Base-by-base conservation (phyloP, 2,329 filamentous ascomycete genomes). In the Nothophaeocryptopus gaeumannii region DNA sequence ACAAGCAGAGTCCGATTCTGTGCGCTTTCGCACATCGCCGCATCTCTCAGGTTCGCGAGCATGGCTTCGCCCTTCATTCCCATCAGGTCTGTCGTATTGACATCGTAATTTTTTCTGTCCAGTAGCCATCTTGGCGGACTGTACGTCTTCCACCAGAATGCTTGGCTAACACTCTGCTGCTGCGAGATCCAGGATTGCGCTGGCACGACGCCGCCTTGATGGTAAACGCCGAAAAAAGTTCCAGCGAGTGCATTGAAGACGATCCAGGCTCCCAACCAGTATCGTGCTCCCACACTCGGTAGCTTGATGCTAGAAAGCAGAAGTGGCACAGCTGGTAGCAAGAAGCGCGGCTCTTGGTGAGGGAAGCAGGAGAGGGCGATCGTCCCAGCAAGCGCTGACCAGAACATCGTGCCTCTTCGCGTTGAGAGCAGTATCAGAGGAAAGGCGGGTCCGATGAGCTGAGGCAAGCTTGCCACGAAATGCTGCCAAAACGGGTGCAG, bases 141-240 rank as follows among this genome's bases (percentile, higher is more conserved):
- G 65, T 91, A 91, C 1, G 88, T 91, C 67, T 90, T 91, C 88
- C 88, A 92, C 88, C 88, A 92, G 43, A 88, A 76, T 3, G 84
- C 85, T 31, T 85, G 78, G 1, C 82, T 83, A 8, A 86, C 82
- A 55, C 86, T 59, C 4, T 81, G 77, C 57, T 87, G 83, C 47
- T 80, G 80, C 62, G 83, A 86, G 63, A 92, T 76, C 64, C 88
- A 88, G 0, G 86, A 81, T 62, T 92, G 88, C 5, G 82, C 83
- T 0, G 87, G 85, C 1, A 92, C 78, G 20, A 91, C 81, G 37
- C 88, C 88, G 26, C 85, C 88, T 70, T 92, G 88, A 67, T 92
- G 88, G 63, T 89, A 92, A 3, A 82, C 73, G n/a, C 88, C 88
- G 85, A 91, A 90, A 39, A 92, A 67, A 0, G 85, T 63, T 3